Evolutionary conservation across 768 basidiomycete genomes (phyloP).

Genomic region (Tulasnella sp.): DNA sequence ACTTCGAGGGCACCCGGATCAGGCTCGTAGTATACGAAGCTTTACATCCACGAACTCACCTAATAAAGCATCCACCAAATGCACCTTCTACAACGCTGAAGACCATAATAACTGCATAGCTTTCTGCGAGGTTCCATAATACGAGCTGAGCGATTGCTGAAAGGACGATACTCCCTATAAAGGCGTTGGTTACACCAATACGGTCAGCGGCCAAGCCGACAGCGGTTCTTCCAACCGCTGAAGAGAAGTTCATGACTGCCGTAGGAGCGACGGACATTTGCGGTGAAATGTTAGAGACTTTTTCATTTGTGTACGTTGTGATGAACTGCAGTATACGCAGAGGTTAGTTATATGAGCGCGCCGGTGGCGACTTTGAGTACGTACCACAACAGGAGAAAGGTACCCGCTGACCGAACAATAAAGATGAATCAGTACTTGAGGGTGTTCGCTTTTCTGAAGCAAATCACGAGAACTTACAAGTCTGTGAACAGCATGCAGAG

Average conservation of each 20-base stretch:
- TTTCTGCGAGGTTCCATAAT: slow-evolving; percentile 41
- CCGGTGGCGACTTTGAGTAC: neutral
- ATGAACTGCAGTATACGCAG: slow-evolving; percentile 27
- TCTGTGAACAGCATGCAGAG: slow-evolving; percentile 35
- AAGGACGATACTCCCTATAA: slow-evolving; percentile 38
- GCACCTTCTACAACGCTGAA: slow-evolving; percentile 39
- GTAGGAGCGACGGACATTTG: slow-evolving; percentile 30
- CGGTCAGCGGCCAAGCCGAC: slow-evolving; percentile 42
- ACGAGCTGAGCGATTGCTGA: slow-evolving; percentile 40
- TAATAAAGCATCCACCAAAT: slow-evolving; percentile 39
- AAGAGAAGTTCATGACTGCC: slow-evolving; percentile 34
- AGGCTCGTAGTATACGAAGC: too few relatives aligned
- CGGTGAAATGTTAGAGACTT: slow-evolving; percentile 29
- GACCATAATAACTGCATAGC: slow-evolving; percentile 36
- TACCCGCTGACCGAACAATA: neutral
- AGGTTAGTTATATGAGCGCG: neutral
- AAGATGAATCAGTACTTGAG: neutral
- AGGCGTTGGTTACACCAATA: slow-evolving; percentile 42
- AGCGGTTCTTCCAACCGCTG: slow-evolving; percentile 35
- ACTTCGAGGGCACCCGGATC: too few relatives aligned
- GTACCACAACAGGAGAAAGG: slow-evolving; percentile 13
- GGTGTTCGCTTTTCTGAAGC: neutral
- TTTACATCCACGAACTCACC: neutral
- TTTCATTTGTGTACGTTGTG: slow-evolving; percentile 31
- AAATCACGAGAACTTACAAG: slow-evolving; percentile 23